These are phyloP conservation scores for Neoscytalidium dimidiatum DNA, from an alignment of 2,329 filamentous ascomycete genomes.

Conservation along the genomic window DNA sequence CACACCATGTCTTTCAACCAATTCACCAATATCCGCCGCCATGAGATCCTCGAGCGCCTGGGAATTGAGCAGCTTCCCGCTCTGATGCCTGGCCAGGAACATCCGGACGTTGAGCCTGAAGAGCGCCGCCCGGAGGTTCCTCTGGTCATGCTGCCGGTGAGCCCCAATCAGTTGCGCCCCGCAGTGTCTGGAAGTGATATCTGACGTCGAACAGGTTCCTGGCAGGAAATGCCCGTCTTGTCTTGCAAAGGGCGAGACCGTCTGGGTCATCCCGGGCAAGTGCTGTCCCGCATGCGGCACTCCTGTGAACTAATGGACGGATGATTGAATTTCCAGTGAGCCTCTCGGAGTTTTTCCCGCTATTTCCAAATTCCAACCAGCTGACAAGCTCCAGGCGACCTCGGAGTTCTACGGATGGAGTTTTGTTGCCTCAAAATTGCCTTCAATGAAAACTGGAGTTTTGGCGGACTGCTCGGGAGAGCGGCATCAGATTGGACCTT, in stretches of 20 bases:
- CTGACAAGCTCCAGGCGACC: not conserved
- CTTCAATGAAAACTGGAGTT: not conserved
- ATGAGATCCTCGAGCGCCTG: slow-evolving; percentile 19
- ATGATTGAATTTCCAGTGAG: not conserved
- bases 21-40: slow-evolving; percentile 20
- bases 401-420: slow-evolving; percentile 15
- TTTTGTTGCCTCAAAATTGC: slow-evolving; percentile 5
- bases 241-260: slow-evolving; percentile 40
- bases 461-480: not conserved
- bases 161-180: slow-evolving; percentile 16
- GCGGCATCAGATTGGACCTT: slow-evolving; percentile 9
- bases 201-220: slow-evolving; percentile 33
- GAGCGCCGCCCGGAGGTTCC: slow-evolving; percentile 26
- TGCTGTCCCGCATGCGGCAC: slow-evolving; percentile 42
- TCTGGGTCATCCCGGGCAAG: slow-evolving; percentile 44
- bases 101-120: slow-evolving; percentile 9
- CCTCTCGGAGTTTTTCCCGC: not conserved
- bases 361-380: not conserved
- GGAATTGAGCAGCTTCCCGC: slow-evolving; percentile 21
- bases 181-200: not conserved
- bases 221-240: slow-evolving; percentile 42
- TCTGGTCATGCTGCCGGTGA: slow-evolving; percentile 37
- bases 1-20: slow-evolving; percentile 21
- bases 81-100: slow-evolving; percentile 11
- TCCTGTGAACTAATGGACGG: slow-evolving; percentile 34